phyloP scores from a whole-genome alignment of 208 protist genomes.

The Trypanosoma caninum region DNA sequence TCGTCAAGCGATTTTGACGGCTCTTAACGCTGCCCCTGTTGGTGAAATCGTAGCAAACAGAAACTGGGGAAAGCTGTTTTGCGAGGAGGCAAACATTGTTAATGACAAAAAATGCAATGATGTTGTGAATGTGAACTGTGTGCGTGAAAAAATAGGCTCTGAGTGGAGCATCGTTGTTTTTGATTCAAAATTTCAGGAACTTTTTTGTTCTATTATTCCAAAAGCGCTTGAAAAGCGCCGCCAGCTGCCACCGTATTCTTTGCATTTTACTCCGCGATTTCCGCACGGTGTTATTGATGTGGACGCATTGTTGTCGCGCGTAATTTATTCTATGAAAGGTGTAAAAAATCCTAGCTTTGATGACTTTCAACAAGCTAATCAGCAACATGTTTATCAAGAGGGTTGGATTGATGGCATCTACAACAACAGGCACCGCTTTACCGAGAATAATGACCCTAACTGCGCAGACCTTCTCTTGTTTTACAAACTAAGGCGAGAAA shows the following conservation, averaged over 20 bases:
- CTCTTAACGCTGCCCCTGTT: constrained; percentile 44
- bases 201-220: constrained; percentile 61
- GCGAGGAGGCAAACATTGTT: constrained; percentile 33
- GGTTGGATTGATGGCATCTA: constrained; percentile 16
- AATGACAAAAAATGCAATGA: constrained; percentile 13
- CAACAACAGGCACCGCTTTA: neutral
- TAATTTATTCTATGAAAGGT: constrained; percentile 51
- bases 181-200: constrained; percentile 31
- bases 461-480: constrained; percentile 51
- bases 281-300: constrained; percentile 32
- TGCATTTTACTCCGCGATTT: constrained; percentile 58
- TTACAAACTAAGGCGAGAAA: constrained; percentile 48
- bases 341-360: constrained; percentile 5
- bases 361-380: neutral
- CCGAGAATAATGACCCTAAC: constrained; percentile 11
- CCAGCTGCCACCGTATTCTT: constrained; percentile 37
- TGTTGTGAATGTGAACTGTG: constrained; percentile 5
- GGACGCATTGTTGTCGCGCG: constrained; percentile 9
- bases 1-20: constrained; percentile 42
- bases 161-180: constrained; percentile 49
- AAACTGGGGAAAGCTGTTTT: constrained; percentile 44
- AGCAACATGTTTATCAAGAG: neutral
- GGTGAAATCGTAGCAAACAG: constrained; percentile 83
- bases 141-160: constrained; percentile 44
- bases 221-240: constrained; percentile 52